Base-by-base conservation (phyloP, 768 basidiomycete genomes). In the Tylopilus sp. region DNA sequence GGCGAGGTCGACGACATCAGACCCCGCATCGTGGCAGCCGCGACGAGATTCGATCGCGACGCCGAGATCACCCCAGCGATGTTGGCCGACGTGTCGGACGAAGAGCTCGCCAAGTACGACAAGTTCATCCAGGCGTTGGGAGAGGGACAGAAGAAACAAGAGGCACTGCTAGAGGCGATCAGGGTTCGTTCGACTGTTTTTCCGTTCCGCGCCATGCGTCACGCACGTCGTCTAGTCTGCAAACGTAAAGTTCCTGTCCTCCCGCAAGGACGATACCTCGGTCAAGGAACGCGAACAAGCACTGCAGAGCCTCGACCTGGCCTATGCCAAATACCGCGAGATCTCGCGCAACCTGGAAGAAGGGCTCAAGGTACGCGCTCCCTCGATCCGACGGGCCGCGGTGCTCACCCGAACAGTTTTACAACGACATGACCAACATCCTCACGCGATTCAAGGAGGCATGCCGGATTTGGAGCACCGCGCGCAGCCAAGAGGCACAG, bases 301-400 rank as follows among this genome's bases (percentile, higher is more conserved):
- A 0, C 70, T 98, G 25, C 91, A 92, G 64, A 82, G 83, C 13
- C 81, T 96, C 38, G 92, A 96, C 57, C 69, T 86, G 12, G 90
- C 94, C 0, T 89, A 89, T 70, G 85, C 85, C 71, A 92, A 92
- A 63, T 97, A 93, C 69, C 77, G 80, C 49, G 95, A 98, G 66
- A 88, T 97, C 14, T 77, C 76, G 3, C 79, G 81, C 45, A 94
- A 98, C 69, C 73, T 97, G 7, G 85, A 89, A 36, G 96, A 98
- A 65, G 95, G 95, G 6, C 77, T 89, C 61, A 87, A 91, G 75
- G 92, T 87, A 59, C 14, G 56, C 25, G 3, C 37, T 7, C 12
- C 30, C 22, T 40, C 16, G 33, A 43, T 45, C 45, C 17, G 25
- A 36, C 17, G 25, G 19, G n/a, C 3, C 17, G 43, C 11, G 31